A percentile compares a stretch with the other conserved stretches of the same genome.
Conservation (phyloP, 306 rosid species). For the Corylus americana region DNA sequence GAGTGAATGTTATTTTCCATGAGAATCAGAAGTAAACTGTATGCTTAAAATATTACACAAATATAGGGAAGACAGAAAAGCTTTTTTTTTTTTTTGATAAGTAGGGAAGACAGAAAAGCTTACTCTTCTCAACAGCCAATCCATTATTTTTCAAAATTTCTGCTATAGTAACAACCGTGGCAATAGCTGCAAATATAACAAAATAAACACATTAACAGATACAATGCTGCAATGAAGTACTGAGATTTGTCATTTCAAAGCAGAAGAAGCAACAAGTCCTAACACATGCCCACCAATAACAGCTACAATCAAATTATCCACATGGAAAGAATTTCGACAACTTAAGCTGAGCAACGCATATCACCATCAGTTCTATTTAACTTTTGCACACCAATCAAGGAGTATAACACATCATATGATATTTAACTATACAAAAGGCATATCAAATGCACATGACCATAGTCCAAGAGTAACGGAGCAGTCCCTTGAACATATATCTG, state of each 20-base stretch:
- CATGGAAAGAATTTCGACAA: neutral
- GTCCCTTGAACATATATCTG: neutral
- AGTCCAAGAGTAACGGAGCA: too few species aligned
- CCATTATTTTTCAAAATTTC: conserved; percentile 69
- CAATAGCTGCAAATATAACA: conserved; percentile 46
- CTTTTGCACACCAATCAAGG: neutral
- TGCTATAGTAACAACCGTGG: conserved; percentile 62
- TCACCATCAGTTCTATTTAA: neutral
- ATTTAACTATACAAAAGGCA: neutral
- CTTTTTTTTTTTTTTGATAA: neutral
- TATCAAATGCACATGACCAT: neutral
- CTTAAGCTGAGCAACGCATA: neutral
- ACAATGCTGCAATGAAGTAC: neutral
- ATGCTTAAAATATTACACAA: neutral
- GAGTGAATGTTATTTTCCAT: neutral
- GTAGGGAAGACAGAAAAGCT: neutral
- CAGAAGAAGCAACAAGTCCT: neutral
- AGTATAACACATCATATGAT: neutral
- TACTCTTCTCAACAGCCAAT: conserved; percentile 63
- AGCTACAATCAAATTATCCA: neutral
- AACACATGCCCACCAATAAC: neutral
- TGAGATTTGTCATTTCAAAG: neutral
- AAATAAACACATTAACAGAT: neutral
- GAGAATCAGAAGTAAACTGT: neutral
- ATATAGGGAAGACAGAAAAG: neutral